Evolutionary conservation across 306 rosid species (phyloP), one percentile per base, ranked within the genome.

Genomic region (Phaseolus lunatus): DNA sequence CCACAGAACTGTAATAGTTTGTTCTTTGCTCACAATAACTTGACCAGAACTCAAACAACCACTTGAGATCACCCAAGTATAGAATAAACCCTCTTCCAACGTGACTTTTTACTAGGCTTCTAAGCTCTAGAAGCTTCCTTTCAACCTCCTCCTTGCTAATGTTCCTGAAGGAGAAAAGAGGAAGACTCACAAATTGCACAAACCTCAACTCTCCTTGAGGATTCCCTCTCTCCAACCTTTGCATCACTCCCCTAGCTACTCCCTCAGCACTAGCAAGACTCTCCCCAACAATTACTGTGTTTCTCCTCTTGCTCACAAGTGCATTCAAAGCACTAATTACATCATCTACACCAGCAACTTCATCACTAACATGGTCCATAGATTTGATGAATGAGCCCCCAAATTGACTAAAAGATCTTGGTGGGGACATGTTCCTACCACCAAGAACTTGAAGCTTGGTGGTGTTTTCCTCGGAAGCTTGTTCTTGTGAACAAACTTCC

Each of bases 11-110:
- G 73, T 81, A 85, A 27, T 22, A 35, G 37, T 54, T 54, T 53
- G 37, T 72, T 41, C 52, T 72, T 37, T 22, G 66, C 52, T 72
- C 66, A 72, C 81, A 75, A 82, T 77, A 79, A 80, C 52, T 80
- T 57, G 90, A 82, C 96, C 92, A 90, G 8, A 86, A 82, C 79
- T 90, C 92, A 53, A 88, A 75, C 48, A 87, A 76, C 89, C 96
- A 90, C 48, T 81, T 77, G 50, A 90, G 85, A 76, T 90, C 96
- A 43, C 96, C 92, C 85, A 90, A 80, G 56, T 87, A 88, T 63
- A 90, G 72, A 45, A 90, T 79, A 35, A 88, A 75, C 79, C 89
- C 92, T 87, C 89, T 87, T 4, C 88, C 87, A 70, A 78, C 47
- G n/a, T 82, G 70, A 75, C 84, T 80, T 58, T 85, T 88, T 13